Evolutionary conservation across 2,329 filamentous ascomycete species (phyloP).

Genomic region (Rhinocladiella similis): DNA sequence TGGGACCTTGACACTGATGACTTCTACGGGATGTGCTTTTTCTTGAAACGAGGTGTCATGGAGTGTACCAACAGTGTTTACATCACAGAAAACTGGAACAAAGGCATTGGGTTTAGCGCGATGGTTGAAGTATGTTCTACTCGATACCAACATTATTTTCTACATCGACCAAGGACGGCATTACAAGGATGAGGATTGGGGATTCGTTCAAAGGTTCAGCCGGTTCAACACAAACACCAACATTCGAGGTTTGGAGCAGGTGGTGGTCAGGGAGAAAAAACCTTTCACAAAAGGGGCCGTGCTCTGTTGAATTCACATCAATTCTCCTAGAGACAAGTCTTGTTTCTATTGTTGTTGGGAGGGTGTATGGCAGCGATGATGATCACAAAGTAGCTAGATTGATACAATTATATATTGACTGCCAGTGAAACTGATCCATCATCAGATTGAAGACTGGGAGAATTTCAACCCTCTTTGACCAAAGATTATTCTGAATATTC

Average conservation of each 20-base stretch:
- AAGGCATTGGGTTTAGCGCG: slow-evolving; percentile 16
- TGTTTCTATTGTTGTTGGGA: slow-evolving; percentile 12
- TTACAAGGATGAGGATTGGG: slow-evolving; percentile 17
- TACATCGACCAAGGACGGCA: slow-evolving; percentile 14
- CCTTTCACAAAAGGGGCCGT: background rate
- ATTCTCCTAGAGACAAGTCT: slow-evolving; percentile 17
- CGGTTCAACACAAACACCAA: slow-evolving; percentile 6
- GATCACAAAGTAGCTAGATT: slow-evolving; percentile 22
- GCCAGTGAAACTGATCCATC: background rate
- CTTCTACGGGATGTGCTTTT: slow-evolving; percentile 25
- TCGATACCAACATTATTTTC: background rate
- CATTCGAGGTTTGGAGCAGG: slow-evolving; percentile 8
- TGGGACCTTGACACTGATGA: slow-evolving; percentile 33
- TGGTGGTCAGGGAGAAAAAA: slow-evolving; percentile 5
- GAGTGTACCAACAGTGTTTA: slow-evolving; percentile 30
- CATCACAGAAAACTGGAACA: slow-evolving; percentile 12
- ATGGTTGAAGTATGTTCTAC: slow-evolving; percentile 1
- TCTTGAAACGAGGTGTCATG: slow-evolving; percentile 30
- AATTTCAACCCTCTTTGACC: slow-evolving; percentile 29
- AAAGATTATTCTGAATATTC: no score
- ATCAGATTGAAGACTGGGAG: slow-evolving; percentile 7
- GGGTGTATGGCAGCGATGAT: background rate
- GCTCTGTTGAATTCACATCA: slow-evolving; percentile 18
- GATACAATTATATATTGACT: slow-evolving; percentile 11
- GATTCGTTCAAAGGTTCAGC: background rate